These are phyloP conservation scores for Spatholobus suberectus DNA, from an alignment of 306 rosid genomes.

Conservation along the genomic window DNA sequence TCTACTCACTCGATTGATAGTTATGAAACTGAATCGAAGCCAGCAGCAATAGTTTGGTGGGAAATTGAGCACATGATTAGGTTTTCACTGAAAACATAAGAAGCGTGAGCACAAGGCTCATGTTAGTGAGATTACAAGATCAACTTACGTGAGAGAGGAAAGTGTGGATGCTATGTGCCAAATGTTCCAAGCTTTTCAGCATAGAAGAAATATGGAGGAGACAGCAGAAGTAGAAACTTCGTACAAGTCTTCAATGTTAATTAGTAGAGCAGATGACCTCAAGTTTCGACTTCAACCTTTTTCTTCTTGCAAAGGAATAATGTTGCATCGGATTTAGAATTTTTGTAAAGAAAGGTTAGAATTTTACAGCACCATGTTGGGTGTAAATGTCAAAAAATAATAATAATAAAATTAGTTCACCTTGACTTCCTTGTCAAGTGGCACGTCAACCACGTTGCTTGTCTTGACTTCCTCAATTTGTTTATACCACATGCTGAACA, in stretches of 20 bases:
- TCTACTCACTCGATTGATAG: conserved; percentile 15
- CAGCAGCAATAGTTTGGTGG: not conserved
- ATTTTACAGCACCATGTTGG: conserved; percentile 50
- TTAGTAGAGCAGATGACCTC: conserved; percentile 38
- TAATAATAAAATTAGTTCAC: conserved; percentile 35
- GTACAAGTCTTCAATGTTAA: conserved; percentile 33
- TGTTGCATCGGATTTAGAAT: conserved; percentile 15
- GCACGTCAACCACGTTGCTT: conserved; percentile 27
- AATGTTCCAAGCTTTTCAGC: conserved; percentile 33
- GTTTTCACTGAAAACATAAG: conserved; percentile 42
- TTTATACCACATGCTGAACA: conserved; percentile 32
- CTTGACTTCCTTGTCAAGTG: conserved; percentile 29
- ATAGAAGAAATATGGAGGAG: conserved; percentile 16
- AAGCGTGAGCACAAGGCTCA: conserved; percentile 7
- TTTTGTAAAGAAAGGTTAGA: not conserved
- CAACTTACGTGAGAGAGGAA: conserved; percentile 49
- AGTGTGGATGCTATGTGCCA: conserved; percentile 5
- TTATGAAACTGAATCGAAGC: conserved; percentile 31
- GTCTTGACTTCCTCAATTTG: not conserved
- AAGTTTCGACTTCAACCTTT: conserved; percentile 28
- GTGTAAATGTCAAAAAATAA: conserved; percentile 26
- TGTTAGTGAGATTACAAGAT: conserved; percentile 24
- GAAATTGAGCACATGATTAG: conserved; percentile 16
- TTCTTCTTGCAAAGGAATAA: conserved; percentile 36
- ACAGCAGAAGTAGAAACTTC: not conserved